Conservation (phyloP, 1,139 yeast genomes). For the Magnusiomyces tetraspermus region DNA sequence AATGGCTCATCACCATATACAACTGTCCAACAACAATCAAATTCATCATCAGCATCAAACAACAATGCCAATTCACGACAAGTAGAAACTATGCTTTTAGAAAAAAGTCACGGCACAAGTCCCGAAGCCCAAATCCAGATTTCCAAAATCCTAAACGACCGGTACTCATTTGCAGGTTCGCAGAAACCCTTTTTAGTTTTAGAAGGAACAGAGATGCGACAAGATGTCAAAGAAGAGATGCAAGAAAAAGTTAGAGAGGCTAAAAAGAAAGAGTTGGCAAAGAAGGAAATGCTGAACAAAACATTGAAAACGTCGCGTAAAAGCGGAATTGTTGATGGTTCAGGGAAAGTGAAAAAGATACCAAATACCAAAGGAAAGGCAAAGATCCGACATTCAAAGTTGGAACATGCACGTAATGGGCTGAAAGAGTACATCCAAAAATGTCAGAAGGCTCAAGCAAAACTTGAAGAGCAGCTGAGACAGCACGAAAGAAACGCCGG, state of each 20-base stretch:
- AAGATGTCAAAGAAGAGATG: conserved; percentile 7
- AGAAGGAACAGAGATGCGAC: neutral
- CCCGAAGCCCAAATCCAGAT: neutral
- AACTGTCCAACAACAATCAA: neutral
- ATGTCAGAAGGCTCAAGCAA: conserved; percentile 36
- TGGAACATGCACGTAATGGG: conserved; percentile 36
- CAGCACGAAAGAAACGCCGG: neutral
- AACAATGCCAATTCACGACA: neutral
- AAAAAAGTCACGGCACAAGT: neutral
- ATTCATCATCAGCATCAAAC: neutral
- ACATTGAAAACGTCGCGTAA: neutral
- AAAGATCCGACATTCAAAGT: conserved; percentile 12
- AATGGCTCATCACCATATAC: neutral
- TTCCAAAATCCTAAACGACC: neutral
- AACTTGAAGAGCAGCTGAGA: conserved; percentile 6
- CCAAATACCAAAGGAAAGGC: conserved; percentile 2
- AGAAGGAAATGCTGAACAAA: neutral
- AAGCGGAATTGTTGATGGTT: neutral
- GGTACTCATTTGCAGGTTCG: neutral
- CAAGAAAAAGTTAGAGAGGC: conserved; percentile 13
- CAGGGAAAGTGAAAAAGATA: neutral
- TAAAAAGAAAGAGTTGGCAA: neutral
- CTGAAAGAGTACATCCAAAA: conserved; percentile 38
- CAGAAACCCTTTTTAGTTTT: conserved; percentile 4
- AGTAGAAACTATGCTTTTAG: neutral